Conservation (phyloP, 306 rosid genomes). For the Cicer pinnatifidum region DNA sequence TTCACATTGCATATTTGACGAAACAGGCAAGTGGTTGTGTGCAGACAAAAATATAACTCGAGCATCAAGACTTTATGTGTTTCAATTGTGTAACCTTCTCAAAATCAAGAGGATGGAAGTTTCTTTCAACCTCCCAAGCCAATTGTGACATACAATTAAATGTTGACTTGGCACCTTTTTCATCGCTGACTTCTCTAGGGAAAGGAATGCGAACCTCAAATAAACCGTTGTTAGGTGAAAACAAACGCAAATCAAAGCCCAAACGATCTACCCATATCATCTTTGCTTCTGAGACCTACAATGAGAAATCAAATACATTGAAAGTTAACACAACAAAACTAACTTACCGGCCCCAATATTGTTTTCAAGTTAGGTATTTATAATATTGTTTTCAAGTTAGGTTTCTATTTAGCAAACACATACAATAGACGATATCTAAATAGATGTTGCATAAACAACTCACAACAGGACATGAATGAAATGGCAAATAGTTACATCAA, state of each 20-base stretch:
- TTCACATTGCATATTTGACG: constrained; percentile 8
- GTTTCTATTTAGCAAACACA: constrained; percentile 19
- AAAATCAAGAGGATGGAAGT: constrained; percentile 65
- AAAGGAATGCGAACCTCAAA: constrained; percentile 88
- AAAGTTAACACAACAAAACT: constrained; percentile 28
- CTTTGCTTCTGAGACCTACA: constrained; percentile 84
- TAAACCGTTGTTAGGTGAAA: constrained; percentile 60
- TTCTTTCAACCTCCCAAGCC: constrained; percentile 96
- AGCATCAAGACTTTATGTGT: constrained; percentile 54
- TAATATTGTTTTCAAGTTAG: constrained; percentile 16
- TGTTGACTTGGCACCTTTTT: constrained; percentile 83
- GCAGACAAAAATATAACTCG: constrained; percentile 13
- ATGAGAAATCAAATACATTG: constrained; percentile 34
- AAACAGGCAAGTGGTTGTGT: constrained; percentile 22
- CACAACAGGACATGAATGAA: constrained; percentile 15
- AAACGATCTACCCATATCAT: constrained; percentile 88
- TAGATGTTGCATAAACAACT: constrained; percentile 6
- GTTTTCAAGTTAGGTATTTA: constrained; percentile 16
- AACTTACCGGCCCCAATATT: constrained; percentile 10
- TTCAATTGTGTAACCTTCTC: constrained; percentile 73
- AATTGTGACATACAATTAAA: constrained; percentile 90
- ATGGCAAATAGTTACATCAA: background rate
- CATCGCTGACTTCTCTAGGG: constrained; percentile 80
- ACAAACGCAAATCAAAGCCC: constrained; percentile 82
- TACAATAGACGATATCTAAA: constrained; percentile 6